Percentiles rank a stretch among this genome's conserved stretches.
phyloP scores from a whole-genome alignment of 208 protist species.

The Acanthamoeba sp. region DNA sequence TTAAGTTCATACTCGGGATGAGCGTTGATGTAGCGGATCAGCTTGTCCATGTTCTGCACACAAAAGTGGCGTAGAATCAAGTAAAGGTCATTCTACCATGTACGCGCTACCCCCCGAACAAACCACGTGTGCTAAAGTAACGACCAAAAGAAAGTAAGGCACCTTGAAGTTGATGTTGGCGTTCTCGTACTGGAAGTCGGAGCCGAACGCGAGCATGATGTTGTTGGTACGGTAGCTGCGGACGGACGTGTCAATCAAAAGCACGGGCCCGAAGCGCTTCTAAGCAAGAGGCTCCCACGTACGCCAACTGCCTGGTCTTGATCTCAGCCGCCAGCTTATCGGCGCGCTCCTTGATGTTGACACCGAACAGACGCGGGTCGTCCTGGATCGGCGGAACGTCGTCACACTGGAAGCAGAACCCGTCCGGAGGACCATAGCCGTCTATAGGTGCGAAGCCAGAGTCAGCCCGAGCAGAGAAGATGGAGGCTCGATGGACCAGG shows the following conservation, averaged over 20 bases:
- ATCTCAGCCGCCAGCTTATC: constrained; percentile 15
- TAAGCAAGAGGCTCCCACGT: not conserved
- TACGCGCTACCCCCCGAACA: not conserved
- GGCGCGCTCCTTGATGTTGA: constrained; percentile 56
- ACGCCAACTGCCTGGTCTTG: not conserved
- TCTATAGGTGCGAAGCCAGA: not conserved
- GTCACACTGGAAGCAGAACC: constrained; percentile 67
- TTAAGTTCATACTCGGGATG: constrained; percentile 63
- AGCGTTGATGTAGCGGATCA: constrained; percentile 74
- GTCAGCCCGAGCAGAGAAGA: not conserved
- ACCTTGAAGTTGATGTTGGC: constrained; percentile 73
- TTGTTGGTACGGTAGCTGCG: constrained; percentile 61
- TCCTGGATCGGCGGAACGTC: constrained; percentile 46
- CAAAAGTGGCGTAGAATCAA: not conserved
- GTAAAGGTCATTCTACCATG: too few species aligned
- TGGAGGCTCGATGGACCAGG: not conserved
- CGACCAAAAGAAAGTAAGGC: constrained; percentile 67
- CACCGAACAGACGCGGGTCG: constrained; percentile 41
- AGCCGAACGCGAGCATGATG: constrained; percentile 35
- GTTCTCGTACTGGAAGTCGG: constrained; percentile 65
- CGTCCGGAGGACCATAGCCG: constrained; percentile 13
- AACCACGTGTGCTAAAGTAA: constrained; percentile 75
- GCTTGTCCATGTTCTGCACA: constrained; percentile 78
- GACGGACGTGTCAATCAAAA: not conserved
- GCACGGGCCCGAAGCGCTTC: too few species aligned